phyloP scores from a whole-genome alignment of 768 basidiomycete species.

The Amylocystis lapponica region DNA sequence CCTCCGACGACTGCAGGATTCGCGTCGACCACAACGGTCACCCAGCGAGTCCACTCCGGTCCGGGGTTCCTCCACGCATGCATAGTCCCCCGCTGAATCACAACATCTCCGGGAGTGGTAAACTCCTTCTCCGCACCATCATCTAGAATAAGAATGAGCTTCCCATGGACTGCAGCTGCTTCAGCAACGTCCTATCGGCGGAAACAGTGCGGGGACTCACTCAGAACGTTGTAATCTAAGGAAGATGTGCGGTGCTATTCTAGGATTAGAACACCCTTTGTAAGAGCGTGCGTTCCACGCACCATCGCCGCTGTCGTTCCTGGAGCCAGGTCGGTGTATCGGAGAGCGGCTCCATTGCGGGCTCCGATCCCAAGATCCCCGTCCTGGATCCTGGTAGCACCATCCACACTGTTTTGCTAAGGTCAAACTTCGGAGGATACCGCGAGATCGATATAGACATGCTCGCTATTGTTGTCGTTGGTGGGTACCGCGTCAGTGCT shows the following conservation, averaged over 20 bases:
- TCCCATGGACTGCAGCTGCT: constrained; percentile 40
- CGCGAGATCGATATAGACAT: constrained; percentile 3
- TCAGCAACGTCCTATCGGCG: not conserved
- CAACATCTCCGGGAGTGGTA: constrained; percentile 49
- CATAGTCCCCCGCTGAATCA: constrained; percentile 52
- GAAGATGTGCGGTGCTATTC: constrained; percentile 45
- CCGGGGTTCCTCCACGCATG: constrained; percentile 62
- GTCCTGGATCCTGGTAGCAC: constrained; percentile 33
- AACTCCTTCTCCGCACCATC: constrained; percentile 49
- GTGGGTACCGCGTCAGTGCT: constrained; percentile 45
- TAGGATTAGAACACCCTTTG: constrained; percentile 6
- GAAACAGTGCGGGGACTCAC: constrained; percentile 25
- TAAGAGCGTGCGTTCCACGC: constrained; percentile 6
- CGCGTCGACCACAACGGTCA: constrained; percentile 47
- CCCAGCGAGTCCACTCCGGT: constrained; percentile 44
- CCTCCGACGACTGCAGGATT: constrained; percentile 46
- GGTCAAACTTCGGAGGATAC: not conserved
- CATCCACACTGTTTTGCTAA: constrained; percentile 40
- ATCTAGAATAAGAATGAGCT: constrained; percentile 49
- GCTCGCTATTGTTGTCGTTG: constrained; percentile 48
- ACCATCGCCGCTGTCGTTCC: constrained; percentile 47
- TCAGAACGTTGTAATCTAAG: constrained; percentile 55
- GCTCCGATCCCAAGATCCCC: constrained; percentile 39
- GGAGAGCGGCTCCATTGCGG: constrained; percentile 40
- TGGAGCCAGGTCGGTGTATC: constrained; percentile 51